These are phyloP conservation scores for Ceratocystis alfenasii DNA, from an alignment of 2,329 filamentous ascomycete species.

Conservation along the genomic window DNA sequence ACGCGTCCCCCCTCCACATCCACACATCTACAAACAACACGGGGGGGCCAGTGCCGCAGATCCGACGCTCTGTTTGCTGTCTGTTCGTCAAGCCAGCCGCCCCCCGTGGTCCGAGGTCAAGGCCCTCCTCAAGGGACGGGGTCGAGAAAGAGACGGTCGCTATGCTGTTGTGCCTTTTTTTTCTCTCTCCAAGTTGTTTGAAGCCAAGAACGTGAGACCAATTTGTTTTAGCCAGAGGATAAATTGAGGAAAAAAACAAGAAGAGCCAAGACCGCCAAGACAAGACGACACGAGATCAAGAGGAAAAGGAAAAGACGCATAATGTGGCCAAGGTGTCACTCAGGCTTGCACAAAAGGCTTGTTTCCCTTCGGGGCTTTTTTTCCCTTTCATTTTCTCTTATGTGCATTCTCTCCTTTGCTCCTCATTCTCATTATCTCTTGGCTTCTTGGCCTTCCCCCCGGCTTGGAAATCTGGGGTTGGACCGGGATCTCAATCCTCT, in stretches of 20 bases:
- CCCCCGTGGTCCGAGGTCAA: no score
- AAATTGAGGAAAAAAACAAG: neutral
- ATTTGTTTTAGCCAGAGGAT: neutral
- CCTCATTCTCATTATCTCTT: neutral
- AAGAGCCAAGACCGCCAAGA: constrained; percentile 3
- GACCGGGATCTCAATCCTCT: neutral
- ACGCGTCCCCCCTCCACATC: neutral
- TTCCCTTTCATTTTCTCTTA: neutral
- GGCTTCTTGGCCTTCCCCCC: neutral
- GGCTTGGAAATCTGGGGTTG: constrained; percentile 1
- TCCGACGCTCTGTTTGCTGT: no score
- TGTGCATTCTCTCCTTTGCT: neutral
- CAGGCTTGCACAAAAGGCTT: constrained; percentile 6
- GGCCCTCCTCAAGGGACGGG: no score
- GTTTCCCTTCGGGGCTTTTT: neutral
- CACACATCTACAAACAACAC: neutral
- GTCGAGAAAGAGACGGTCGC: no score
- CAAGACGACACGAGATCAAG: neutral
- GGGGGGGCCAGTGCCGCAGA: neutral
- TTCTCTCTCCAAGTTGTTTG: no score
- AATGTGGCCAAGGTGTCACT: constrained; percentile 8
- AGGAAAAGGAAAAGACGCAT: constrained; percentile 1
- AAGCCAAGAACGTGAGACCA: no score
- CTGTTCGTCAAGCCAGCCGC: no score
- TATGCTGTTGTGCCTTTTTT: no score